phyloP scores from a whole-genome alignment of 1,284 basidiomycete genomes.

The Xerocomus cyaneibrunnescens region DNA sequence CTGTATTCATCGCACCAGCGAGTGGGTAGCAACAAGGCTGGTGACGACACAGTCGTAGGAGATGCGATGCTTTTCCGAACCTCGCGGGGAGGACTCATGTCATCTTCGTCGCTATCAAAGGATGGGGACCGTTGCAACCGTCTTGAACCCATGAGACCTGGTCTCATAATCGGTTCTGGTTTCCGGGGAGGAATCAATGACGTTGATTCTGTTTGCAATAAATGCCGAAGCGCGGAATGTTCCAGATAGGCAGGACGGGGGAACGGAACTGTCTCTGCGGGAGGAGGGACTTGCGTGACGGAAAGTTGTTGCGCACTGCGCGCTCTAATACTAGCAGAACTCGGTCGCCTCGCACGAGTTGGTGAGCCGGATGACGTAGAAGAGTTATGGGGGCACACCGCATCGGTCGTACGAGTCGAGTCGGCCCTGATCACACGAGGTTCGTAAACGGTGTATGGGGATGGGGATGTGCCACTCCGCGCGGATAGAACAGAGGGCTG shows the following conservation, averaged over 20 bases:
- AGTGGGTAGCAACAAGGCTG: constrained; percentile 65
- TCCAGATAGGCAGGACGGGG: constrained; percentile 71
- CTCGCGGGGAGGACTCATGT: constrained; percentile 48
- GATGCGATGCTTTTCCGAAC: constrained; percentile 32
- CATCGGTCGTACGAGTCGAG: constrained; percentile 38
- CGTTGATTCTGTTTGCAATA: constrained; percentile 61
- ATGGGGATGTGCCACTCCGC: constrained; percentile 23
- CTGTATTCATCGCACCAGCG: constrained; percentile 74
- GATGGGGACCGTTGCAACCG: constrained; percentile 33
- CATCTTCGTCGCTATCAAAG: constrained; percentile 64
- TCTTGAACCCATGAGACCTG: constrained; percentile 18
- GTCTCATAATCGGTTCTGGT: constrained; percentile 31
- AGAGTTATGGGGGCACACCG: constrained; percentile 33
- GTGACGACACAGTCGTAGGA: constrained; percentile 34
- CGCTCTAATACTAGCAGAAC: constrained; percentile 38
- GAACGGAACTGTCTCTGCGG: constrained; percentile 42
- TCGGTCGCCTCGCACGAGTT: constrained; percentile 47
- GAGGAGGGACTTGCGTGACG: constrained; percentile 15
- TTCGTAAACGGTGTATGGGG: constrained; percentile 46
- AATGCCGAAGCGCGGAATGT: constrained; percentile 66
- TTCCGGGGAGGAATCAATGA: constrained; percentile 43
- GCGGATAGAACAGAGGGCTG: constrained; percentile 24
- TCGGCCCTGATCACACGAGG: constrained; percentile 64
- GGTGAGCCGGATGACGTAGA: constrained; percentile 40
- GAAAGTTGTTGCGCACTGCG: constrained; percentile 34